Conservation (phyloP, 495 filamentous ascomycete species). For the Poronia punctata region DNA sequence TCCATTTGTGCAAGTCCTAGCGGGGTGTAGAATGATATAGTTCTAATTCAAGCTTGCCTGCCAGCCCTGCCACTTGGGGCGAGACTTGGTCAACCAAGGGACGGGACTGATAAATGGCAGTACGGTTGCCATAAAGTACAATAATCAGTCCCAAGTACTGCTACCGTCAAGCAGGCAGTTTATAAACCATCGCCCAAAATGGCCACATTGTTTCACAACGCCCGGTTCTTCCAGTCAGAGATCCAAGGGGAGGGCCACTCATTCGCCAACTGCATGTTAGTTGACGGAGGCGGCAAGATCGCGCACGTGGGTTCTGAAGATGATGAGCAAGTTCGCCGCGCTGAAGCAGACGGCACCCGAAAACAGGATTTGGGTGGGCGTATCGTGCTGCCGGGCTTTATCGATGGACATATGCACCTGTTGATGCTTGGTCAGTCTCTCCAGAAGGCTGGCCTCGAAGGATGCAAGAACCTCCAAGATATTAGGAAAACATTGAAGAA, state of each 20-base stretch:
- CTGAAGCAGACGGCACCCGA: constrained; percentile 22
- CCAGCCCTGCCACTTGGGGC: neutral
- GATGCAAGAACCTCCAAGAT: constrained; percentile 46
- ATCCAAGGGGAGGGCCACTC: constrained; percentile 12
- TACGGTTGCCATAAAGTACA: neutral
- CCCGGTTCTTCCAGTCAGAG: constrained; percentile 34
- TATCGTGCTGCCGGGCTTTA: constrained; percentile 55
- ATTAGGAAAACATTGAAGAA: constrained; percentile 45
- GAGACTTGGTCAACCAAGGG: neutral
- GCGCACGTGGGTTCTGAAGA: constrained; percentile 35
- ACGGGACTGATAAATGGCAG: neutral
- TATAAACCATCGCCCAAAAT: constrained; percentile 13
- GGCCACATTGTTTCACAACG: constrained; percentile 40
- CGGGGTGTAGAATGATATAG: neutral
- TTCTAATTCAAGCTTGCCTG: neutral
- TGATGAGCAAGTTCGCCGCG: constrained; percentile 26
- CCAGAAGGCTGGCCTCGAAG: constrained; percentile 47
- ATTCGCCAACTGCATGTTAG: constrained; percentile 26
- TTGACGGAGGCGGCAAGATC: constrained; percentile 25
- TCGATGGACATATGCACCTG: constrained; percentile 60
- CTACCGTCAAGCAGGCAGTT: neutral
- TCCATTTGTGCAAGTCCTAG: no score
- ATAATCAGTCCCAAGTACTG: neutral
- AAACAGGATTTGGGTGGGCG: constrained; percentile 40
- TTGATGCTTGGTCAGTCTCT: constrained; percentile 54